Evolutionary conservation across 768 basidiomycete genomes (phyloP).

Genomic region (Inosperma sp.): DNA sequence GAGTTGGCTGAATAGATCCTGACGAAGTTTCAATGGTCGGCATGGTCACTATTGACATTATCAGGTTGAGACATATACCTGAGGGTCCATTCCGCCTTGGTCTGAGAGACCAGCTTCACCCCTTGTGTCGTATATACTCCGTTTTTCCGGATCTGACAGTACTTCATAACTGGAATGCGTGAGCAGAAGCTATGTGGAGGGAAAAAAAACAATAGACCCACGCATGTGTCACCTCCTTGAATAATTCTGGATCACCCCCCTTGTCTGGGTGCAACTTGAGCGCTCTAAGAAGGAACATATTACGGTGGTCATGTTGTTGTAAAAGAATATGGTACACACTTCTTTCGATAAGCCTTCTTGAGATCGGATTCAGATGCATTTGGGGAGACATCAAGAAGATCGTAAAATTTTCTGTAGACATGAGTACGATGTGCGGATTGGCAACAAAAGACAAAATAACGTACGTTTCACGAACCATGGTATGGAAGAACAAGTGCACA

Average conservation of each 20-base stretch:
- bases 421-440: background rate
- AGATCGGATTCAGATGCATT: constrained; percentile 78
- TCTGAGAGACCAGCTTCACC: constrained; percentile 91
- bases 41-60: background rate
- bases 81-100: constrained; percentile 93
- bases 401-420: constrained; percentile 74
- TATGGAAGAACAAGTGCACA: background rate
- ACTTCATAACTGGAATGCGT: constrained; percentile 71
- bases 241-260: constrained; percentile 92
- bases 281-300: constrained; percentile 47
- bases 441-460: constrained; percentile 3
- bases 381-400: constrained; percentile 81
- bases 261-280: constrained; percentile 87
- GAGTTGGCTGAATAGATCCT: constrained; percentile 96
- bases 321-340: constrained; percentile 41
- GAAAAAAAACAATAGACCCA: constrained; percentile 40
- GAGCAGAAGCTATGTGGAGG: background rate
- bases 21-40: constrained; percentile 9
- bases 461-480: constrained; percentile 27
- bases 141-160: constrained; percentile 81
- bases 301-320: constrained; percentile 9
- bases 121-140: constrained; percentile 78
- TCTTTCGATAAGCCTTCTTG: constrained; percentile 95
- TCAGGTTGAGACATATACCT: constrained; percentile 42
- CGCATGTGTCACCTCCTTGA: constrained; percentile 98